These are phyloP conservation scores for Apophysomyces sp. DNA, from an alignment of 371 early-diverging fungal species.

Conservation along the genomic window DNA sequence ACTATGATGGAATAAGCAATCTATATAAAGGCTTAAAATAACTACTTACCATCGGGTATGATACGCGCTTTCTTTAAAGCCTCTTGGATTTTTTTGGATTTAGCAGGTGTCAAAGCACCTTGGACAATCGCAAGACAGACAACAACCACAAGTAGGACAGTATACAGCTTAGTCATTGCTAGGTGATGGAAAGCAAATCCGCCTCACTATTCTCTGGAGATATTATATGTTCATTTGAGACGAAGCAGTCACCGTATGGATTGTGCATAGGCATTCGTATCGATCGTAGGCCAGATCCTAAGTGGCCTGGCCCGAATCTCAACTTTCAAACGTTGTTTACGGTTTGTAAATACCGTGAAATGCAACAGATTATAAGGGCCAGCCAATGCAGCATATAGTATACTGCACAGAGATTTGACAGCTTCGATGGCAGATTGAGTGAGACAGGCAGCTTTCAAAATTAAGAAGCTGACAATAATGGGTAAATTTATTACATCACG, in stretches of 20 bases:
- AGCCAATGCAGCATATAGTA: too few species aligned
- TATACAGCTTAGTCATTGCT: not conserved
- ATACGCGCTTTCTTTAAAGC: constrained; percentile 8
- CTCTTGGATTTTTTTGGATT: not conserved
- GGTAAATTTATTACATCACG: not conserved
- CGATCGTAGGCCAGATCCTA: not conserved
- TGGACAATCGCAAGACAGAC: not conserved
- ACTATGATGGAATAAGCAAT: not conserved
- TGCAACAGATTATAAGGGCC: too few species aligned
- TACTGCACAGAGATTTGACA: too few species aligned
- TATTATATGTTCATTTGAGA: not conserved
- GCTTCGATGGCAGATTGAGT: too few species aligned
- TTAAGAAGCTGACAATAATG: not conserved
- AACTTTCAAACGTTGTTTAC: not conserved
- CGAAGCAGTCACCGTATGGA: not conserved
- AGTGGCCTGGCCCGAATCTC: not conserved
- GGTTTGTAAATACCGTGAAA: too few species aligned
- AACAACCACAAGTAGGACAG: not conserved
- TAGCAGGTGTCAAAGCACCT: not conserved
- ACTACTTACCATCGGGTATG: constrained; percentile 16
- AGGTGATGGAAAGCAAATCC: not conserved
- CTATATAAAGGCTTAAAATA: not conserved
- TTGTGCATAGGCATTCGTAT: not conserved
- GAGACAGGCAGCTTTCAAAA: not conserved
- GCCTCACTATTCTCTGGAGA: not conserved